Percentiles rank a stretch among this genome's conserved stretches.
Conservation (phyloP, 2,329 filamentous ascomycete species). For the Claviceps lovelessii region DNA sequence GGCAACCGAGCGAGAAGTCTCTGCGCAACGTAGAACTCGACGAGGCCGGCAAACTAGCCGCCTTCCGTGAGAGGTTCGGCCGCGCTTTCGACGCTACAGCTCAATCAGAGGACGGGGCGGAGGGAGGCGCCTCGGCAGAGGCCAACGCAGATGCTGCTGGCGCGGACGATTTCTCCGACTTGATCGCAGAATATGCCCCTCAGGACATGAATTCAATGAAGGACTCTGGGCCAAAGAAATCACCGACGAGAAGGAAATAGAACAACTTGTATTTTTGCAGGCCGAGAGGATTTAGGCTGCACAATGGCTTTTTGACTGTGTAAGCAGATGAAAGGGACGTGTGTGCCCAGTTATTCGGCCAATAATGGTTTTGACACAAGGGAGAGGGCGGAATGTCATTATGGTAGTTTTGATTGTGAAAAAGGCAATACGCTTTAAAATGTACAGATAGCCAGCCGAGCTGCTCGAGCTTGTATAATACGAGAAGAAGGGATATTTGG, state of each 20-base stretch:
- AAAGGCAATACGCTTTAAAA: conserved; percentile 11
- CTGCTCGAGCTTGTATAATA: conserved; percentile 22
- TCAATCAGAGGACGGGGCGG: conserved; percentile 15
- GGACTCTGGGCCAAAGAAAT: conserved; percentile 26
- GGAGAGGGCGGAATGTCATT: neutral
- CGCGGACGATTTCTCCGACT: conserved; percentile 28
- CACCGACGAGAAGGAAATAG: conserved; percentile 34
- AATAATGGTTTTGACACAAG: neutral
- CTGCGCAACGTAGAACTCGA: conserved; percentile 85
- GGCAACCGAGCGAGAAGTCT: conserved; percentile 75
- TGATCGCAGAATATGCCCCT: conserved; percentile 36
- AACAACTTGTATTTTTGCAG: neutral
- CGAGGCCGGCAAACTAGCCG: conserved; percentile 77
- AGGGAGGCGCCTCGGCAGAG: conserved; percentile 12
- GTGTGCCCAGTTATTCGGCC: neutral
- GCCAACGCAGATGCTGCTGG: conserved; percentile 12
- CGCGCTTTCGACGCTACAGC: conserved; percentile 57
- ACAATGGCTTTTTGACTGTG: neutral
- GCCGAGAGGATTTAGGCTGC: neutral
- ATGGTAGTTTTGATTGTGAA: neutral
- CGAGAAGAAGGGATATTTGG: conserved; percentile 7
- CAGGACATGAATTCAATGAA: conserved; percentile 22
- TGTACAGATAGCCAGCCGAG: conserved; percentile 20
- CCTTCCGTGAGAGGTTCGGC: conserved; percentile 76
- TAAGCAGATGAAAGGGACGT: neutral